Conservation (phyloP, 306 rosid species). For the Pyrus pyrifolia region DNA sequence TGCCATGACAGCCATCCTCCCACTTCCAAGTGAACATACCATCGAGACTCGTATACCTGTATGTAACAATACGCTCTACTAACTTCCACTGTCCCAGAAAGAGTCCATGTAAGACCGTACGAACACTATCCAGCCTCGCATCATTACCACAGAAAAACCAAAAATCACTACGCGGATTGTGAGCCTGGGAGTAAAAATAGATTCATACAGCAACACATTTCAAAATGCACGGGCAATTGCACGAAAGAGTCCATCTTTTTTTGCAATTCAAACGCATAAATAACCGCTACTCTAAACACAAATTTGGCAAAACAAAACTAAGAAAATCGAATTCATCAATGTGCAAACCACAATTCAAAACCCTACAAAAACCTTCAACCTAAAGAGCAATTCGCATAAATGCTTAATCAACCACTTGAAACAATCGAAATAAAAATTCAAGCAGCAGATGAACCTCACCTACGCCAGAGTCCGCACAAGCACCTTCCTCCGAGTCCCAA, state of each 20-base stretch:
- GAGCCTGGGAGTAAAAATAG: neutral
- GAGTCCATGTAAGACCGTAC: neutral
- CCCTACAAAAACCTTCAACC: neutral
- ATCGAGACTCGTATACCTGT: conserved; percentile 17
- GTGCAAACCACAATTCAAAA: neutral
- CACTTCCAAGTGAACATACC: conserved; percentile 69
- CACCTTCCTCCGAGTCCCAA: neutral
- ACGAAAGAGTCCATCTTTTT: neutral
- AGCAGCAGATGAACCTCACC: conserved; percentile 11
- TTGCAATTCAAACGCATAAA: neutral
- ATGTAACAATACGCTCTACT: neutral
- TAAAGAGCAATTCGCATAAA: neutral
- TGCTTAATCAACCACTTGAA: neutral
- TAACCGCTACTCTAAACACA: neutral
- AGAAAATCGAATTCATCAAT: neutral
- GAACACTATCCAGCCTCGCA: neutral
- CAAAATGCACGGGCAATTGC: neutral
- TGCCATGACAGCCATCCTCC: conserved; percentile 80
- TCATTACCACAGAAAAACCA: neutral
- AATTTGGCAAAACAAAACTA: neutral
- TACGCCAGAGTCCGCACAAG: conserved; percentile 5
- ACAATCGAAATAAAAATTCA: conserved; percentile 6
- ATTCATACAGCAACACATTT: neutral
- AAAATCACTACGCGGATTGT: neutral
- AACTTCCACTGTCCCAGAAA: neutral